A percentile compares a stretch with the other conserved stretches of the same genome.
Evolutionary conservation across 2,329 filamentous ascomycete species (phyloP).

Genomic region (Neonectria neomacrospora): DNA sequence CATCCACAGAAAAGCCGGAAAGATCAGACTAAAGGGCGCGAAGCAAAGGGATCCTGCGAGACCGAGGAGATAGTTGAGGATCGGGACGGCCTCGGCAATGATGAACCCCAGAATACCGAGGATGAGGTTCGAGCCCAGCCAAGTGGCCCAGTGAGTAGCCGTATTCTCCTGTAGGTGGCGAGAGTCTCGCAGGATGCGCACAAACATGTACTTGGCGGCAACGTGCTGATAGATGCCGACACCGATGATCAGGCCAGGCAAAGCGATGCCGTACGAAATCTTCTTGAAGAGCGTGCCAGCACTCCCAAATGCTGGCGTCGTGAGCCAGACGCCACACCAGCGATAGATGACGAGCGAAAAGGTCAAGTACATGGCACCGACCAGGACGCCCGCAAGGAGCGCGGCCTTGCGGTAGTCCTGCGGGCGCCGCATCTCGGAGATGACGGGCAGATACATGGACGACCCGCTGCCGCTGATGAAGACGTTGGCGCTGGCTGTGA

Average conservation of each 20-base stretch:
- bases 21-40: slow-evolving; percentile 45
- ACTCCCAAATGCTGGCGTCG: slow-evolving; percentile 46
- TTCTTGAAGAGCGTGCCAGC: slow-evolving; percentile 47
- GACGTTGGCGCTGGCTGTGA: slow-evolving; percentile 63
- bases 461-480: slow-evolving; percentile 63
- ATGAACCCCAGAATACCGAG: slow-evolving; percentile 37
- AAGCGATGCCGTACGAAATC: slow-evolving; percentile 47
- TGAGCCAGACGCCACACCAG: slow-evolving; percentile 45
- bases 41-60: slow-evolving; percentile 47
- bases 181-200: slow-evolving; percentile 41
- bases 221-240: slow-evolving; percentile 52
- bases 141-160: slow-evolving; percentile 42
- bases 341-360: slow-evolving; percentile 47
- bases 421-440: slow-evolving; percentile 61
- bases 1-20: slow-evolving; percentile 44
- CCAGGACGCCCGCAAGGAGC: slow-evolving; percentile 38
- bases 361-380: slow-evolving; percentile 44
- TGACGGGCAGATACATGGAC: slow-evolving; percentile 53
- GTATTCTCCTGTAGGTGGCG: slow-evolving; percentile 43
- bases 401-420: slow-evolving; percentile 43
- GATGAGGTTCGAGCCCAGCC: slow-evolving; percentile 34
- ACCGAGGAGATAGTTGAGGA: slow-evolving; percentile 49
- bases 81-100: slow-evolving; percentile 40
- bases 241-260: slow-evolving; percentile 45
- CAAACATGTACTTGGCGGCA: slow-evolving; percentile 47